Evolutionary conservation across 805 yeast species (phyloP).

Genomic region (Middelhovenomyces tepae): DNA sequence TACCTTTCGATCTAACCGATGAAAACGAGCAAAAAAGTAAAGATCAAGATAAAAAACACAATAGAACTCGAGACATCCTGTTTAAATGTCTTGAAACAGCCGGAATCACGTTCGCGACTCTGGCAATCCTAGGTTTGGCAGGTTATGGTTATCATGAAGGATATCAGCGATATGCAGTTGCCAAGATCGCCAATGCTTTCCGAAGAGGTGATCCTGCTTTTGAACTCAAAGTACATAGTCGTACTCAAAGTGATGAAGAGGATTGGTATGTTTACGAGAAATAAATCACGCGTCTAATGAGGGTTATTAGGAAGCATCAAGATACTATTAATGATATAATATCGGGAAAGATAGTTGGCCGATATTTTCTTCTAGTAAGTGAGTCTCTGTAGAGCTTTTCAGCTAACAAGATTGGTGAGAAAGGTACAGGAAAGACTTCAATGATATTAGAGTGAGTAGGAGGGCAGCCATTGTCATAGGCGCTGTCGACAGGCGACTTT

Average conservation of each 20-base stretch:
- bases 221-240: constrained; percentile 45
- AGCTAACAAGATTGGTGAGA: constrained; percentile 83
- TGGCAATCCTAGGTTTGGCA: constrained; percentile 59
- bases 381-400: too few relatives aligned
- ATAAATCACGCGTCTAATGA: constrained; percentile 32
- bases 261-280: constrained; percentile 13
- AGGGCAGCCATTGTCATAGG: too few relatives aligned
- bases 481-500: too few relatives aligned
- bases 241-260: constrained; percentile 19
- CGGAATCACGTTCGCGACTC: constrained; percentile 60
- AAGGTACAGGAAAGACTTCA: constrained; percentile 80
- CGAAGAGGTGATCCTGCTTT: constrained; percentile 58
- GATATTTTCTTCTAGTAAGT: constrained; percentile 61
- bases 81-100: constrained; percentile 44
- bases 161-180: constrained; percentile 50
- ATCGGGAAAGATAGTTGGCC: constrained; percentile 52
- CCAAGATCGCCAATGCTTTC: constrained; percentile 59
- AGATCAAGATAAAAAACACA: neutral
- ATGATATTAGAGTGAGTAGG: constrained; percentile 66
- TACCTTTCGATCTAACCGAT: neutral
- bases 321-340: constrained; percentile 53
- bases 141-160: constrained; percentile 62
- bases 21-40: neutral
- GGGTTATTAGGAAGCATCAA: constrained; percentile 60
- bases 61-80: constrained; percentile 6